phyloP scores from a whole-genome alignment of 2,329 filamentous ascomycete species.

The Fusarium sp. region DNA sequence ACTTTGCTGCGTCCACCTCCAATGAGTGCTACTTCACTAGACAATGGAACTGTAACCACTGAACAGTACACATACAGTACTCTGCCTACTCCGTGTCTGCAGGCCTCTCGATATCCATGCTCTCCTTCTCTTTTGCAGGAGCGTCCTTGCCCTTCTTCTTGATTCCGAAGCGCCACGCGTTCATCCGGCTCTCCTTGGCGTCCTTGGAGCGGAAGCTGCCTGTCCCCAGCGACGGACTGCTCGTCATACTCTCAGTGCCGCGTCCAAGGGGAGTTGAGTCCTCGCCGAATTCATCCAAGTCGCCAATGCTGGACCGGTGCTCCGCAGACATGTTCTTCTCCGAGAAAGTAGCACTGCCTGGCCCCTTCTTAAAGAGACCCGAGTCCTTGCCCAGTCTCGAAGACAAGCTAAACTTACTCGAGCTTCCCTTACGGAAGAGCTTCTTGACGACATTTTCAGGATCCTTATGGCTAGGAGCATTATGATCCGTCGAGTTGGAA shows the following conservation, averaged over 20 bases:
- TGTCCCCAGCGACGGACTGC: slow-evolving; percentile 67
- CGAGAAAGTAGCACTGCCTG: slow-evolving; percentile 67
- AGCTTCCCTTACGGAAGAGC: slow-evolving; percentile 74
- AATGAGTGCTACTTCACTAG: slow-evolving; percentile 17
- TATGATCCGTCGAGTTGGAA: slow-evolving; percentile 69
- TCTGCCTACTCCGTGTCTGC: slow-evolving; percentile 46
- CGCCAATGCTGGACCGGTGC: slow-evolving; percentile 68
- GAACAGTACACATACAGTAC: slow-evolving; percentile 7
- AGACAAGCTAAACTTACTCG: slow-evolving; percentile 73
- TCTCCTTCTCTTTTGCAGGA: slow-evolving; percentile 60
- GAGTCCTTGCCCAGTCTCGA: slow-evolving; percentile 67
- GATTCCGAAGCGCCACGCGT: slow-evolving; percentile 67
- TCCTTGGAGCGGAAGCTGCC: slow-evolving; percentile 57
- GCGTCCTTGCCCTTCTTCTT: slow-evolving; percentile 69
- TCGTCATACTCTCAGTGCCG: slow-evolving; percentile 68
- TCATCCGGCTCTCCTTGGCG: slow-evolving; percentile 61
- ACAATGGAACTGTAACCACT: slow-evolving; percentile 6
- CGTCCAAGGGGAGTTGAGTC: slow-evolving; percentile 57
- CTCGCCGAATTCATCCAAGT: slow-evolving; percentile 65
- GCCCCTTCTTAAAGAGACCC: slow-evolving; percentile 68
- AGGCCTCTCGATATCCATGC: slow-evolving; percentile 61
- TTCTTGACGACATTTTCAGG: slow-evolving; percentile 70
- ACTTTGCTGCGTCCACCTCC: slow-evolving; percentile 22
- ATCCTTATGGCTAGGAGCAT: slow-evolving; percentile 58
- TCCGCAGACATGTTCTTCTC: slow-evolving; percentile 68